Evolutionary conservation across 2,329 filamentous ascomycete species (phyloP).

Genomic region (Penicillium sp.): DNA sequence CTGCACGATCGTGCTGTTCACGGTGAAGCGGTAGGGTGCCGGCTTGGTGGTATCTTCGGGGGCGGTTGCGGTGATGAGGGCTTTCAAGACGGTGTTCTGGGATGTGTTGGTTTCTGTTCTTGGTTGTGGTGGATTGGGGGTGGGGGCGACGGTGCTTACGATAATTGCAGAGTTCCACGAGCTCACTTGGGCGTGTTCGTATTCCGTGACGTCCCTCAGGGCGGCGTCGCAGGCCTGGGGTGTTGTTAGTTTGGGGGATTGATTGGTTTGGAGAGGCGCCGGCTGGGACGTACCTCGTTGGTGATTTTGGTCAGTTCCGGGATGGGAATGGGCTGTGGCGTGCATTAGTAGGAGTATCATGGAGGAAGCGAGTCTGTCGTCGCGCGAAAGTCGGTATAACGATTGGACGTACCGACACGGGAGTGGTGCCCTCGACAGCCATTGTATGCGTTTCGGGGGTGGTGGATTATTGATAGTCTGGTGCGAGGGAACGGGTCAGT

Average conservation of each 20-base stretch:
- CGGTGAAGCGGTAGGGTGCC: slow-evolving; percentile 84
- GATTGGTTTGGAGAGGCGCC: background rate
- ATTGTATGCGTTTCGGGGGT: slow-evolving; percentile 22
- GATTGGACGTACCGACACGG: slow-evolving; percentile 25
- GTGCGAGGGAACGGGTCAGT: background rate
- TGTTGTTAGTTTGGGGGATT: background rate
- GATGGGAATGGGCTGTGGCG: slow-evolving; percentile 66
- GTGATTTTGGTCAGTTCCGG: slow-evolving; percentile 82
- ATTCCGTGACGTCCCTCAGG: slow-evolving; percentile 70
- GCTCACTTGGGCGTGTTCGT: slow-evolving; percentile 82
- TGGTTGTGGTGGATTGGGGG: background rate
- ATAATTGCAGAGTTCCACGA: slow-evolving; percentile 93
- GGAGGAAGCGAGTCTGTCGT: background rate
- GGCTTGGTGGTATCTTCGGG: slow-evolving; percentile 35
- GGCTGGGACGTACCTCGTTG: slow-evolving; percentile 63
- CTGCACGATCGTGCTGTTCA: slow-evolving; percentile 98
- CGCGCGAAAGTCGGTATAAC: background rate
- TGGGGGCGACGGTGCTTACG: slow-evolving; percentile 53
- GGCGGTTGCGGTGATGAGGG: slow-evolving; percentile 43
- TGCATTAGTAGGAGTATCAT: background rate
- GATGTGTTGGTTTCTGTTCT: background rate
- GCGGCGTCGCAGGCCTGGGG: slow-evolving; percentile 76
- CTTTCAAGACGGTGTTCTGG: slow-evolving; percentile 42
- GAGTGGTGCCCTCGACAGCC: slow-evolving; percentile 30
- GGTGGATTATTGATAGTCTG: background rate